Evolutionary conservation across 257 asterid genomes (phyloP), one percentile per base, ranked within the genome.

Genomic region (Haberlea rhodopensis): DNA sequence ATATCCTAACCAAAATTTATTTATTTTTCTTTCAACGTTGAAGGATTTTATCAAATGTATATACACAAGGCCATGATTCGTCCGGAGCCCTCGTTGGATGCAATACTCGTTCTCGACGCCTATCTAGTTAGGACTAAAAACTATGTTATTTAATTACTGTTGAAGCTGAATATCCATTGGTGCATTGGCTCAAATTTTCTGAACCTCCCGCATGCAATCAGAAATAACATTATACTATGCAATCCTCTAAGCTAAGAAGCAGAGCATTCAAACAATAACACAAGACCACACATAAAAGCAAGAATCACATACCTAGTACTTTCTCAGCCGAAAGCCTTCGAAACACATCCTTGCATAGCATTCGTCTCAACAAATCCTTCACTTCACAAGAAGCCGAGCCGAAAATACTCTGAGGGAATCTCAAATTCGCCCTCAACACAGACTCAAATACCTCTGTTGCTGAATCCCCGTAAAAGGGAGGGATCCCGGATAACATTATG

Each of bases 401-500:
- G 46, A 84, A 81, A 60, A 68, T 29, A n/a, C 79, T 69, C 62
- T 76, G 71, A 0, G 90, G 87, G 51, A 81, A 84, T 51, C 90
- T 84, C 73, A 84, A 63, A 43, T 84, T 84, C 29, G 76, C 84
- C 78, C 84, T 71, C 0, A 73, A 34, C 32, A 81, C 87, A 0
- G 82, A 77, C 27, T 79, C 82, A 26, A 84, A 84, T 3, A 76
- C 75, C 52, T 84, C 85, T 60, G 40, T 55, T 0, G 79, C 77
- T 2, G 90, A 55, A 15, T 81, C 90, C 55, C 90, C 87, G 18
- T 76, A 77, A 63, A 84, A 84, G 15, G 89, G 89, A 16, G 83
- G 83, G 62, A 76, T 63, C 65, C 89, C 87, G 10, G 85, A 53
- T 43, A 80, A 62, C 86, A 83, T 71, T 73, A 83, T 74, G 71